Base-by-base conservation (phyloP, 306 rosid genomes). In the Begonia fuchsioides region DNA sequence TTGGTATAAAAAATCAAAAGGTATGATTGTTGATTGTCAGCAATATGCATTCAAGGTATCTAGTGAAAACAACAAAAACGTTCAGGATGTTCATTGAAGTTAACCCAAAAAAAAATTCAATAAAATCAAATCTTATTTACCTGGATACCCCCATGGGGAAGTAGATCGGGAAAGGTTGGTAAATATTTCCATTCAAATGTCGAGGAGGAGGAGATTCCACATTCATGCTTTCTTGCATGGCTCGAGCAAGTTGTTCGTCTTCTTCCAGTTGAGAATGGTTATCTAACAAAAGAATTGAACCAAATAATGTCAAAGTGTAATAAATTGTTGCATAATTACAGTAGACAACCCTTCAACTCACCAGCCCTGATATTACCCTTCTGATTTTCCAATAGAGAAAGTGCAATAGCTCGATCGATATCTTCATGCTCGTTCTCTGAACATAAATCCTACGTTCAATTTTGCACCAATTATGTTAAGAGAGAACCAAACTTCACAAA, bases 181-280 rank as follows among this genome's bases (percentile, higher is more conserved):
- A 78, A 17, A 63, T 32, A 51, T 68, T 66, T 64, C 74, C 85
- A 67, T 76, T 67, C 58, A 76, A 82, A 66, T 76, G 58, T 56
- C 40, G 74, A 19, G 94, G 83, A 19, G 94, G 83, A 72, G 96
- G 90, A 52, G 94, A 71, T 17, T 70, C 94, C 62, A 68, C 38
- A 62, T 68, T 74, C 38, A 86, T 73, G 67, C 96, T 86, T 72
- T 86, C 80, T 86, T 86, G 94, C 53, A 86, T 17, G 44, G 93
- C 96, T 70, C 78, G 71, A 52, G 96, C 96, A 59, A 86, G 94
- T 60, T 61, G 94, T 59, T 79, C 96, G 59, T 86, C 96, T 52
- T 86, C 96, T 59, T 79, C 77, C 67, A 79, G 60, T 60, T 74
- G 96, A 58, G 72, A 79, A 64, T 60, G 68, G 49, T 5, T 53